Percentiles rank a stretch among this genome's conserved stretches.
Evolutionary conservation across 306 rosid genomes (phyloP).

Genomic region (Prunus mira): DNA sequence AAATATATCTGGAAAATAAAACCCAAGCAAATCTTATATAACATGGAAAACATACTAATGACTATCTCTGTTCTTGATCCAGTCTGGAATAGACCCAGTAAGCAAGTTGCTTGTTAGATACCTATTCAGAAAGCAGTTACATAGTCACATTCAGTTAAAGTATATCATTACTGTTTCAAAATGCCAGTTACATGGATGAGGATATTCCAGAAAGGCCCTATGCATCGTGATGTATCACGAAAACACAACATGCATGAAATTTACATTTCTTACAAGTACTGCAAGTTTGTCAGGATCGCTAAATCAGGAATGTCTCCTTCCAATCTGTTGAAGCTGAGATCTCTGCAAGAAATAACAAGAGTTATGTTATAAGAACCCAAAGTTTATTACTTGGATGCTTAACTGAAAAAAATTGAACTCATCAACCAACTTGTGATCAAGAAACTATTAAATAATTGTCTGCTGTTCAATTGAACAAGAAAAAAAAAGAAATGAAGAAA

Average conservation of each 20-base stretch:
- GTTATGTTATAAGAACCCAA: background rate
- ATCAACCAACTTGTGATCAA: background rate
- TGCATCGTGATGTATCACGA: no score
- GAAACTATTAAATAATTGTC: background rate
- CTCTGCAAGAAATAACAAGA: background rate
- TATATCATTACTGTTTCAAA: background rate
- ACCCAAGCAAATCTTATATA: background rate
- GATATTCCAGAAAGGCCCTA: background rate
- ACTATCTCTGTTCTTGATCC: slow-evolving; percentile 17
- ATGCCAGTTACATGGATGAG: background rate
- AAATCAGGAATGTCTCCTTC: slow-evolving; percentile 9
- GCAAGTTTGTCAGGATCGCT: background rate
- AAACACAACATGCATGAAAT: background rate
- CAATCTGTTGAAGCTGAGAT: slow-evolving; percentile 29
- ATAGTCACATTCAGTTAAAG: background rate
- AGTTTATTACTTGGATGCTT: background rate
- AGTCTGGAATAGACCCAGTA: slow-evolving; percentile 22
- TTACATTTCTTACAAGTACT: slow-evolving; percentile 18
- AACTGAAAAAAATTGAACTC: background rate
- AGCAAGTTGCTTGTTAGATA: slow-evolving; percentile 30
- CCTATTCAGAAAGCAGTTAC: slow-evolving; percentile 2
- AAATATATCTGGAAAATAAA: no score
- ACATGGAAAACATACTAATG: slow-evolving; percentile 1
- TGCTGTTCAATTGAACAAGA: background rate
- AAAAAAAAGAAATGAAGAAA: background rate